Base-by-base conservation (phyloP, 2,329 filamentous ascomycete species). In the Cladosporium sp. region DNA sequence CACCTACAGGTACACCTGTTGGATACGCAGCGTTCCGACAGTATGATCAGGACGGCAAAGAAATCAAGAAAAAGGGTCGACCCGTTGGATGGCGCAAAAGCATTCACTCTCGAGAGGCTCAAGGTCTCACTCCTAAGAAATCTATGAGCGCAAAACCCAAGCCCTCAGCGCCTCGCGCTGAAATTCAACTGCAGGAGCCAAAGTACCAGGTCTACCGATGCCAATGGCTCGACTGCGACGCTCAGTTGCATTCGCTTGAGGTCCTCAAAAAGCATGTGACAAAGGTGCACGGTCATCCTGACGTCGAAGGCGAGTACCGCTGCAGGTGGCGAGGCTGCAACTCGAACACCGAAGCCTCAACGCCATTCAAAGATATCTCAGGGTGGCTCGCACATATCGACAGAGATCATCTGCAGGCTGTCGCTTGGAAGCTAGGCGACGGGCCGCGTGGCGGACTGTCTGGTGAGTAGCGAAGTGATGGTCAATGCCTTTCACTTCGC, bases 171-270 rank as follows among this genome's bases (percentile, higher is more conserved):
- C 21, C 31, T 35, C 23, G 50, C 14, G 33, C 50, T 5, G 37
- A 35, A 23, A 14, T 23, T 11, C 44, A 44, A 31, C 52, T 60
- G 10, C 62, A 35, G 12, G 68, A 75, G 46, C 74, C 75, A 0
- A 72, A 73, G 33, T 81, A 79, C 65, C 77, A 79, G 59, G 80
- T 85, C 6, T 90, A 82, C 72, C 79, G 80, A 64, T 90, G 88
- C 74, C 74, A 78, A 50, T 90, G 87, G 88, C 75, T 81, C 61
- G 75, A 77, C 1, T 90, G 88, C 72, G 74, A 76, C 3, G 82
- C 84, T 0, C 81, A 88, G 68, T 77, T 90, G 5, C 88, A 90
- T 74, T 89, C 89, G 69, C 74, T 89, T 16, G 82, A 84, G 10
- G 85, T 84, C 0, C 76, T 90, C 6, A 82, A 83, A 67, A 85